Evolutionary conservation across 148 eudicot species (phyloP).

Genomic region (Silene conica): DNA sequence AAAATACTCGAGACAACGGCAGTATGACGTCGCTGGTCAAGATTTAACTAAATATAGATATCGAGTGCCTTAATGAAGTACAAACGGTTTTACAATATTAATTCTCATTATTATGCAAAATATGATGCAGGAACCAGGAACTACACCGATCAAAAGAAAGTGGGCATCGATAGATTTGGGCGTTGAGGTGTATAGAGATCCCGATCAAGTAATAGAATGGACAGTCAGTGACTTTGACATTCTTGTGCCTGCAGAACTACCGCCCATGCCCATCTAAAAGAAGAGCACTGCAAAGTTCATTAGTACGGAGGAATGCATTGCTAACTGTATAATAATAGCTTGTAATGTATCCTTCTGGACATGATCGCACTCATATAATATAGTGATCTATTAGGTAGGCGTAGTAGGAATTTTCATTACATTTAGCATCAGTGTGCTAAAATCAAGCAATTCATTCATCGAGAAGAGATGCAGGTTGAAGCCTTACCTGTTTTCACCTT

Average conservation of each 20-base stretch:
- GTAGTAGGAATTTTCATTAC: too few species aligned
- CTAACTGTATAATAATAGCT: slow-evolving; percentile 1
- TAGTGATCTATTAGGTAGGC: background rate
- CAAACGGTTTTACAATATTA: background rate
- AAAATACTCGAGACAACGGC: too few species aligned
- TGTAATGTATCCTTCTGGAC: background rate
- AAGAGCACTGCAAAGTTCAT: background rate
- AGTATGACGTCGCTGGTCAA: too few species aligned
- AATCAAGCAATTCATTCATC: background rate
- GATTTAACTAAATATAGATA: too few species aligned
- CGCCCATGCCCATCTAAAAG: background rate
- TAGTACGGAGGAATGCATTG: background rate
- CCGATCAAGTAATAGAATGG: slow-evolving; percentile 54
- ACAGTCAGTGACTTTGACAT: slow-evolving; percentile 58
- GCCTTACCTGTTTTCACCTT: too few species aligned
- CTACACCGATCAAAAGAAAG: slow-evolving; percentile 39
- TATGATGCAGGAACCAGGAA: slow-evolving; percentile 49
- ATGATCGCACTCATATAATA: too few species aligned
- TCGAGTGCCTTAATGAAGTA: background rate
- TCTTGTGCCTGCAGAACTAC: slow-evolving; percentile 18
- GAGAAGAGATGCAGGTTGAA: too few species aligned
- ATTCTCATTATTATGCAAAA: background rate
- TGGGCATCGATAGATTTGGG: slow-evolving; percentile 63
- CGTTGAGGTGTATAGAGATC: slow-evolving; percentile 46
- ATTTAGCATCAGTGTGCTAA: background rate